Percentiles rank a stretch among this genome's conserved stretches.
phyloP scores from a whole-genome alignment of 495 filamentous ascomycete genomes.

The Hypoxylon trugodes region DNA sequence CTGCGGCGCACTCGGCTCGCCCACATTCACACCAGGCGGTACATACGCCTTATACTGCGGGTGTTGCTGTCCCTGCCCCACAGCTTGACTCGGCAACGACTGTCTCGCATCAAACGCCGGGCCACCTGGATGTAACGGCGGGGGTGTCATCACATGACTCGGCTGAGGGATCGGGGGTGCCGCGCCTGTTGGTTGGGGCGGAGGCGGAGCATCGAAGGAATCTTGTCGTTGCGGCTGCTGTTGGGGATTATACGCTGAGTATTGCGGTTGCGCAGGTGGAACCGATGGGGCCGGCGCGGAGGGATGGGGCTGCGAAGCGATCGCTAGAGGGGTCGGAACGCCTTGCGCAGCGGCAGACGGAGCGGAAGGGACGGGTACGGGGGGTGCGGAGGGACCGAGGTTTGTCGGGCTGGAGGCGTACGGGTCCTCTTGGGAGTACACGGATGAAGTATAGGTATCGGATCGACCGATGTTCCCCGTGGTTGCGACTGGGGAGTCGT shows the following conservation, averaged over 20 bases:
- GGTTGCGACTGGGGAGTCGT: conserved; percentile 78
- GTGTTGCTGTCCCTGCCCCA: conserved; percentile 11
- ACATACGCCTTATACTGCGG: conserved; percentile 56
- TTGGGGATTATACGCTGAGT: conserved; percentile 52
- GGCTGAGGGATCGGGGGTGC: conserved; percentile 54
- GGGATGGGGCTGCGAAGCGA: conserved; percentile 36
- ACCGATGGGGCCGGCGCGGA: not conserved
- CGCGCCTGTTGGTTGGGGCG: conserved; percentile 51
- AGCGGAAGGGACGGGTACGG: conserved; percentile 37
- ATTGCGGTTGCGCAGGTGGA: conserved; percentile 49
- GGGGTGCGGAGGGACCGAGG: conserved; percentile 33
- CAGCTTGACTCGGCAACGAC: conserved; percentile 50
- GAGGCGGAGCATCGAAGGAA: conserved; percentile 47
- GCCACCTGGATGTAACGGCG: conserved; percentile 50
- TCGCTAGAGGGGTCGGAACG: conserved; percentile 39
- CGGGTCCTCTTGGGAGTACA: conserved; percentile 67
- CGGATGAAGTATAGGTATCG: conserved; percentile 65
- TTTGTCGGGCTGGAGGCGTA: conserved; percentile 49
- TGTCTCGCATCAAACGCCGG: conserved; percentile 52
- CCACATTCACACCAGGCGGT: conserved; percentile 29
- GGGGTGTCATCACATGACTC: conserved; percentile 53
- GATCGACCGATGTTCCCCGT: conserved; percentile 57
- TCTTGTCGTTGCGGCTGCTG: conserved; percentile 44
- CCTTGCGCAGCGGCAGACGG: conserved; percentile 29
- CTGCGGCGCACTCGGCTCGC: conserved; percentile 47